Evolutionary conservation across 2,329 filamentous ascomycete genomes (phyloP).

Genomic region (Neoscytalidium dimidiatum): DNA sequence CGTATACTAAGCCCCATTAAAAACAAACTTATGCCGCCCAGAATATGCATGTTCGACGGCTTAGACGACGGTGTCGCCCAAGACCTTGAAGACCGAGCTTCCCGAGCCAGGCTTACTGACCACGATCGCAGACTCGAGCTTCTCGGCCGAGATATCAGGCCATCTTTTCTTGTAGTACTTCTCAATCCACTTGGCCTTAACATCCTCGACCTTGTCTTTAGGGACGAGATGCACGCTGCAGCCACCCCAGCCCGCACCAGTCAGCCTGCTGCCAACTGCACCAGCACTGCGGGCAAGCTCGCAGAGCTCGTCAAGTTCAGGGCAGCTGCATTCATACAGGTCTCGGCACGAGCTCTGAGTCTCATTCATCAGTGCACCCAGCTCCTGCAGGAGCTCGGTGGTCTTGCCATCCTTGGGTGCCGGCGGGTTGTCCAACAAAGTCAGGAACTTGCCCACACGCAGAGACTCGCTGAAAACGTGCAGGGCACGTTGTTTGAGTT

Average conservation of each 20-base stretch:
- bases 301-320: constrained; percentile 90
- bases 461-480: constrained; percentile 91
- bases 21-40: constrained; percentile 1
- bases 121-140: constrained; percentile 77
- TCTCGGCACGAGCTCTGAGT: constrained; percentile 87
- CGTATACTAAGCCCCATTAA: neutral
- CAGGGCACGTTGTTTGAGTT: constrained; percentile 80
- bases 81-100: constrained; percentile 42
- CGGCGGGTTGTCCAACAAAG: constrained; percentile 60
- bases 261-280: constrained; percentile 81
- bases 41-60: neutral
- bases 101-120: constrained; percentile 85
- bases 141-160: constrained; percentile 68
- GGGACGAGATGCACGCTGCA: constrained; percentile 94
- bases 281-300: constrained; percentile 75
- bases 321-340: constrained; percentile 87
- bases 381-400: constrained; percentile 67
- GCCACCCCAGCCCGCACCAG: constrained; percentile 94
- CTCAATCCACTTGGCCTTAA: constrained; percentile 74
- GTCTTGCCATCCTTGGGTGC: constrained; percentile 51
- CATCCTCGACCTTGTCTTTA: constrained; percentile 74
- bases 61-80: constrained; percentile 33
- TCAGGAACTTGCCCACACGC: constrained; percentile 81
- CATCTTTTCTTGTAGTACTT: constrained; percentile 80
- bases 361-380: constrained; percentile 84